Evolutionary conservation across 2,329 filamentous ascomycete species (phyloP).

Genomic region (Scedosporium minutisporum): DNA sequence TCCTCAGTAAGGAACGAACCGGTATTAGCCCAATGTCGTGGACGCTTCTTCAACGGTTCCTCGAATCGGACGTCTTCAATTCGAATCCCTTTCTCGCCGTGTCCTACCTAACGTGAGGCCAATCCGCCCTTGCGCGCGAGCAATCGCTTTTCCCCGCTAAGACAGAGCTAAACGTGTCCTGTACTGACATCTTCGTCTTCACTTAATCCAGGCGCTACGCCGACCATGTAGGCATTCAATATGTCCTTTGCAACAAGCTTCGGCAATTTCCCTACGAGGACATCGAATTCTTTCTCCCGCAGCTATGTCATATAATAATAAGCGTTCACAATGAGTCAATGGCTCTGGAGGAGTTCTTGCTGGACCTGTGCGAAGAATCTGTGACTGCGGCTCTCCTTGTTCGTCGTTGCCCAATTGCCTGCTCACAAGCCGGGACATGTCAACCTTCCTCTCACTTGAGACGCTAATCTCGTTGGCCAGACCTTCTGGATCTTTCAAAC

Average conservation of each 20-base stretch:
- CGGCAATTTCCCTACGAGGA: slow-evolving; percentile 84
- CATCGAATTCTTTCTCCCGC: slow-evolving; percentile 85
- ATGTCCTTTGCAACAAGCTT: slow-evolving; percentile 80
- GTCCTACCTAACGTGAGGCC: slow-evolving; percentile 74
- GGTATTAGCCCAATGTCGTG: slow-evolving; percentile 54
- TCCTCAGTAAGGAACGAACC: slow-evolving; percentile 18
- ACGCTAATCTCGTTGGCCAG: slow-evolving; percentile 30
- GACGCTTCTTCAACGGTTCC: slow-evolving; percentile 82
- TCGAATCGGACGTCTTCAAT: slow-evolving; percentile 91
- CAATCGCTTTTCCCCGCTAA: slow-evolving; percentile 5
- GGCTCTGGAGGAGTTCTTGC: slow-evolving; percentile 78
- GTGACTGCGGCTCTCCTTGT: slow-evolving; percentile 77
- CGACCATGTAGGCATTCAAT: slow-evolving; percentile 82
- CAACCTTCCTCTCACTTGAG: background rate
- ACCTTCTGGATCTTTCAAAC: slow-evolving; percentile 89
- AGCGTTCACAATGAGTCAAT: slow-evolving; percentile 87
- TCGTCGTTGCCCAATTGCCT: slow-evolving; percentile 24
- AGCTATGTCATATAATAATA: slow-evolving; percentile 79
- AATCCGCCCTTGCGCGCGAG: background rate
- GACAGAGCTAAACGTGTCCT: background rate
- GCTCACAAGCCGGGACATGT: slow-evolving; percentile 4
- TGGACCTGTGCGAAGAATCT: slow-evolving; percentile 79
- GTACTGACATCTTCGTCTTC: background rate
- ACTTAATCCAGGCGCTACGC: slow-evolving; percentile 60
- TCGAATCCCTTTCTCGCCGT: slow-evolving; percentile 81